Evolutionary conservation across 2,329 filamentous ascomycete genomes (phyloP).

Genomic region (Hypomyces perniciosus): DNA sequence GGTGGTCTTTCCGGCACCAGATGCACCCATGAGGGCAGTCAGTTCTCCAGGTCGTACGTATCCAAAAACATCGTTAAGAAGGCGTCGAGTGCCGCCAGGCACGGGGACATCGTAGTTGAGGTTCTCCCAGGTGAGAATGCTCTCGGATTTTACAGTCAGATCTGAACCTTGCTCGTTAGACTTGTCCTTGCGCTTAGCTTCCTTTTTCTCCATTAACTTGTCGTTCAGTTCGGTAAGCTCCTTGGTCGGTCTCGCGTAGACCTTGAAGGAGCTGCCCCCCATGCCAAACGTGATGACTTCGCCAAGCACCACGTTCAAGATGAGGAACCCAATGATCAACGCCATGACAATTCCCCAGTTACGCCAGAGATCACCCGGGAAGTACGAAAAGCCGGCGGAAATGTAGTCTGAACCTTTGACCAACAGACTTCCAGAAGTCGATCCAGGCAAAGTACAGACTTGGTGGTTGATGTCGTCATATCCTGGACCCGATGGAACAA

Average conservation of each 20-base stretch:
- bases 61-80: constrained; percentile 53
- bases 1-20: constrained; percentile 83
- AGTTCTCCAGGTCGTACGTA: constrained; percentile 73
- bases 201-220: constrained; percentile 53
- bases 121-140: constrained; percentile 79
- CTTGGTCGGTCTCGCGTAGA: constrained; percentile 65
- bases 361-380: constrained; percentile 64
- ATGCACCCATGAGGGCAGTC: constrained; percentile 76
- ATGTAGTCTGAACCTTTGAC: constrained; percentile 68
- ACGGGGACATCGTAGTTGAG: constrained; percentile 71
- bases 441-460: constrained; percentile 74
- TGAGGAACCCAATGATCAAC: constrained; percentile 69
- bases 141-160: constrained; percentile 53
- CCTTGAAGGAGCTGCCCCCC: constrained; percentile 73
- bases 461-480: constrained; percentile 70
- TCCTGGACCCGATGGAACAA: constrained; percentile 64
- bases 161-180: constrained; percentile 40
- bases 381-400: constrained; percentile 60
- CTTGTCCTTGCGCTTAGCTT: constrained; percentile 45
- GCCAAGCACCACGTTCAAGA: constrained; percentile 69
- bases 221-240: constrained; percentile 62
- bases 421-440: constrained; percentile 54
- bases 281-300: constrained; percentile 73
- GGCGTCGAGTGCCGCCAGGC: constrained; percentile 47
- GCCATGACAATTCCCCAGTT: constrained; percentile 77